Conservation (phyloP, 2,329 filamentous ascomycete species). For the Colletotrichum horii region DNA sequence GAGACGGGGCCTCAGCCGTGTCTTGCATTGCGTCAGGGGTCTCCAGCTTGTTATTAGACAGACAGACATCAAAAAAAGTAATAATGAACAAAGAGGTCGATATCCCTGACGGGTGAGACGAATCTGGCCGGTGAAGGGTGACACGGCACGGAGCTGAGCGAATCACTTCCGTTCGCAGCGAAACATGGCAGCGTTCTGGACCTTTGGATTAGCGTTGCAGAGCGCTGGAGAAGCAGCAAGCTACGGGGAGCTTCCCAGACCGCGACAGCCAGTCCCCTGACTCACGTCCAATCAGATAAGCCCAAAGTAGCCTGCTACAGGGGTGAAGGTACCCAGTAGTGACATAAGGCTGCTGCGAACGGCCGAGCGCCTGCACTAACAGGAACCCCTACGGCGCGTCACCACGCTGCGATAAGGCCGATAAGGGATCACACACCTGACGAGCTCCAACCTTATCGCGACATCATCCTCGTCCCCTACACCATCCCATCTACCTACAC, state of each 20-base stretch:
- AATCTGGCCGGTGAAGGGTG: not conserved
- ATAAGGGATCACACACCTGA: conserved; percentile 7
- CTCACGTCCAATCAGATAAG: not conserved
- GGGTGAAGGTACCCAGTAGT: conserved; percentile 1
- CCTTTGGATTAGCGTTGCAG: not conserved
- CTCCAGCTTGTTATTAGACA: not conserved
- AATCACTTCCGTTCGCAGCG: not conserved
- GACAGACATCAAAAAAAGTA: not conserved
- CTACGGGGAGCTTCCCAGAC: conserved; percentile 1
- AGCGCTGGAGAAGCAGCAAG: not conserved
- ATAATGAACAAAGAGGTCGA: not conserved
- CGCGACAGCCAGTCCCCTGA: not conserved
- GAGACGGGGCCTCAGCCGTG: not conserved
- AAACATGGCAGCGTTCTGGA: not conserved
- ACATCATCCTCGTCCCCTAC: conserved; percentile 17
- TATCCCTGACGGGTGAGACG: not conserved
- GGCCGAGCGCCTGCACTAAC: not conserved
- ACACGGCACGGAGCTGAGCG: not conserved
- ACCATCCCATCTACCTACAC: conserved; percentile 1
- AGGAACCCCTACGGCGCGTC: not conserved
- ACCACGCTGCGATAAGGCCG: not conserved
- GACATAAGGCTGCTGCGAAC: conserved; percentile 17
- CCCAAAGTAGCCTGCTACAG: not conserved
- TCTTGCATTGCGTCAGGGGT: not conserved
- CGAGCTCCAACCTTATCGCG: conserved; percentile 22